Evolutionary conservation across 129 eudicot species (phyloP).

Genomic region (Arctium minus): DNA sequence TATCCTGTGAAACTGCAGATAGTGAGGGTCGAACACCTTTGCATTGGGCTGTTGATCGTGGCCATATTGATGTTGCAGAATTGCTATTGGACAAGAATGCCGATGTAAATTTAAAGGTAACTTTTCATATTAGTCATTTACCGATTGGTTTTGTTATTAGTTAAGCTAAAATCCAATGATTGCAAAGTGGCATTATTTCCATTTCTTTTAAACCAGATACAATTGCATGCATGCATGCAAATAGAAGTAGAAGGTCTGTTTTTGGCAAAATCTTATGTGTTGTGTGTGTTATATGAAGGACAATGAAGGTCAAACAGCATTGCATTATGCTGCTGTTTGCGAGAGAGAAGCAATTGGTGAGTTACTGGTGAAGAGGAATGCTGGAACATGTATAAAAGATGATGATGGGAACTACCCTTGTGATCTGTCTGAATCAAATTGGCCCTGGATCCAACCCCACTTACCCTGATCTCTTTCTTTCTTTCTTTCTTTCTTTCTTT

Average conservation of each 20-base stretch:
- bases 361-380: conserved; percentile 61
- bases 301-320: conserved; percentile 63
- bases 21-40: conserved; percentile 81
- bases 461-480: neutral
- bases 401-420: conserved; percentile 53
- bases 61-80: conserved; percentile 51
- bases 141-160: neutral
- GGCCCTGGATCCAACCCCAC: conserved; percentile 58
- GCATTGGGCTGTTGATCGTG: conserved; percentile 91
- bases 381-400: conserved; percentile 41
- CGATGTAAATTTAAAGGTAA: conserved; percentile 73
- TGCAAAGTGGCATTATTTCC: neutral
- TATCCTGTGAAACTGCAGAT: conserved; percentile 41
- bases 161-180: neutral
- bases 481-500: too few relatives aligned
- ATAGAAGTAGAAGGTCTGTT: neutral
- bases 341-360: conserved; percentile 51
- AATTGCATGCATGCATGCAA: neutral
- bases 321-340: conserved; percentile 75
- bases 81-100: conserved; percentile 55
- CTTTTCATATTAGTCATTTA: neutral
- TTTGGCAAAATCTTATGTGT: neutral
- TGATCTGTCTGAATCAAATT: conserved; percentile 54
- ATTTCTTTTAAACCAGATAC: neutral
- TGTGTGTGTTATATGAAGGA: conserved; percentile 38